Conservation (phyloP, 1,284 basidiomycete genomes). For the Ganoderma leucocontextum region DNA sequence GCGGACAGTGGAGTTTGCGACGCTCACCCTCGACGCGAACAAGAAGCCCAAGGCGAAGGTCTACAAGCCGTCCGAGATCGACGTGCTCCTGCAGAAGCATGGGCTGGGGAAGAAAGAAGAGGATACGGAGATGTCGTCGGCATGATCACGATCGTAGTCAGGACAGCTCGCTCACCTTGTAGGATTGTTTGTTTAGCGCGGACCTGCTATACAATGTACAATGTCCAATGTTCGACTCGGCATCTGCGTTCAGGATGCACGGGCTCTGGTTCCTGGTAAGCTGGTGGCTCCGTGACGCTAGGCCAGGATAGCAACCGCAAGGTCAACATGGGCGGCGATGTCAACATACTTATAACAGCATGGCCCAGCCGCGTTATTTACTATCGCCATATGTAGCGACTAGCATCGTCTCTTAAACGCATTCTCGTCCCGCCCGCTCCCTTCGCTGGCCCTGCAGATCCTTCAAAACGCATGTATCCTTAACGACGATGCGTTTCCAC, state of each 20-base stretch:
- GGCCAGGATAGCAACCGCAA: neutral
- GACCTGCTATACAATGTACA: conserved; percentile 24
- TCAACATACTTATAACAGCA: neutral
- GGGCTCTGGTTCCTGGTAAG: neutral
- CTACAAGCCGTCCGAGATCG: conserved; percentile 91
- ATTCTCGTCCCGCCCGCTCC: neutral
- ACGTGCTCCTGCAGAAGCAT: conserved; percentile 84
- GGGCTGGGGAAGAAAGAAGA: conserved; percentile 90
- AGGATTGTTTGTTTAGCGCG: conserved; percentile 20
- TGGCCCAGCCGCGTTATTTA: neutral
- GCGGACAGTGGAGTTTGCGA: conserved; percentile 92
- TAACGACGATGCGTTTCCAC: neutral
- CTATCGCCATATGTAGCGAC: neutral
- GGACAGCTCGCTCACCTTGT: conserved; percentile 15
- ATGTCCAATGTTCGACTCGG: conserved; percentile 14
- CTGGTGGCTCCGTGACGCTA: neutral
- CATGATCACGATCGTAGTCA: conserved; percentile 39
- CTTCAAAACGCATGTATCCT: neutral
- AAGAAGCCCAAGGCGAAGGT: conserved; percentile 92
- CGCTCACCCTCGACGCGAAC: conserved; percentile 86
- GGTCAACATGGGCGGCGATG: neutral
- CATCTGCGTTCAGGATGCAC: neutral
- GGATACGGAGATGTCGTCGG: conserved; percentile 72
- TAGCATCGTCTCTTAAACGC: neutral
- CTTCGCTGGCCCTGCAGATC: neutral